A percentile compares a stretch with the other conserved stretches of the same genome.
phyloP scores from a whole-genome alignment of 495 filamentous ascomycete species.

The Xylaria telfairii region DNA sequence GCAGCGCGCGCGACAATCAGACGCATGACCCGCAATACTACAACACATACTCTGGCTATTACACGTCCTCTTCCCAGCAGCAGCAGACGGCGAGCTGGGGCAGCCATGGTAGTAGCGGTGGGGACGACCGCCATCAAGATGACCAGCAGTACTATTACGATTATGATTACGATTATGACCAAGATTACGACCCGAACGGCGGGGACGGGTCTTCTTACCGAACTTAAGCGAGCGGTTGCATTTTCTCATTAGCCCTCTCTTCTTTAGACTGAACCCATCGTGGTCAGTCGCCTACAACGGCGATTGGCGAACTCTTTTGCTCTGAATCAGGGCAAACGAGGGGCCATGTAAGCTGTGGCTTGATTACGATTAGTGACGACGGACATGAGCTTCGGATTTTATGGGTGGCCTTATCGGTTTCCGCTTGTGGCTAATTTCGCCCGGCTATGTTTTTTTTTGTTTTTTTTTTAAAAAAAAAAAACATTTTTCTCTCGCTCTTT shows the following conservation, averaged over 20 bases:
- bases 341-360: not conserved
- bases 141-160: slow-evolving; percentile 38
- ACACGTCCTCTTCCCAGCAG: slow-evolving; percentile 31
- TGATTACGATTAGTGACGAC: slow-evolving; percentile 21
- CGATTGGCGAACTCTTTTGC: not conserved
- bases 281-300: not conserved
- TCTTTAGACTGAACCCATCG: not conserved
- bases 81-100: slow-evolving; percentile 33
- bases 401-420: slow-evolving; percentile 15
- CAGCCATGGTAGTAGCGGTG: slow-evolving; percentile 38
- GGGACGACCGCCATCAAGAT: slow-evolving; percentile 35
- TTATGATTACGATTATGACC: slow-evolving; percentile 35
- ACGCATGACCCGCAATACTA: slow-evolving; percentile 29
- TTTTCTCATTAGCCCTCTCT: not conserved
- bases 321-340: not conserved
- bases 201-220: slow-evolving; percentile 28
- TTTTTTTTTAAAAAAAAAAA: not conserved
- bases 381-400: slow-evolving; percentile 19
- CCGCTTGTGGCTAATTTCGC: not conserved
- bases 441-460: not conserved
- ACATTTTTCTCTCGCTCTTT: not conserved
- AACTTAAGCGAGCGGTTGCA: slow-evolving; percentile 14
- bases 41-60: slow-evolving; percentile 28
- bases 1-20: slow-evolving; percentile 34
- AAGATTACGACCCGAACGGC: slow-evolving; percentile 32